Base-by-base conservation (phyloP, 768 basidiomycete species). In the Dictyophora rubrovolvata region DNA sequence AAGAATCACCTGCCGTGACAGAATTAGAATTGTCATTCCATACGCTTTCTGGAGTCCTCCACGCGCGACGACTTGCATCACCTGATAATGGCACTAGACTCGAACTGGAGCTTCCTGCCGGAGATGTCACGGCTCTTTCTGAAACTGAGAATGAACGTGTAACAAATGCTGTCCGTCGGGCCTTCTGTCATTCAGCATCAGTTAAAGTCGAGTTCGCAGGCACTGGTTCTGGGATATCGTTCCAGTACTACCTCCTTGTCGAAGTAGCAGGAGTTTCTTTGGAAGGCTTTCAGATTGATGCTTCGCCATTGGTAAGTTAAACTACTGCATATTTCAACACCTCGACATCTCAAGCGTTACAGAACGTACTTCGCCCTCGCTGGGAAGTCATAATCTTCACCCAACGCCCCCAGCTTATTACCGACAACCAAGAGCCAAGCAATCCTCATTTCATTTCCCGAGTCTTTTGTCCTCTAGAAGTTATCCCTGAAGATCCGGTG, bases 401-500 rank as follows among this genome's bases (percentile, higher is more conserved):
- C 69, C 70, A 28, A 60, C 63, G 23, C 66, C 72, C 63, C 4
- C 66, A 71, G 0, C 69, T 63, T 28, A 64, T 64, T 5, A 62
- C 71, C 11, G 71, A 71, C 54, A 64, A 63, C 16, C 28, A 28
- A 7, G 4, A 28, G 4, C 7, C 2, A 3, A 28, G 28, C 7
- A 28, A 28, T 7, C 28, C 28, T 28, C 28, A 28, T 28, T 83
- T 80, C 66, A 67, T 75, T 20, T 80, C 80, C 7, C 73, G 82
- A 5, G 76, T 81, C 73, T 81, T 83, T 63, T 69, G 75, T 5
- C 79, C 77, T 7, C 53, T 50, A 1, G 28, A 59, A 8, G 62
- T 57, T 64, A 66, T 54, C 17, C 69, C 69, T 4, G 80, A 82
- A 67, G 81, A 82, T 60, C 73, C 70, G 17, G 80, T 81, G 8